These are phyloP conservation scores for Cercospora zeina DNA, from an alignment of 2,329 filamentous ascomycete genomes.

Conservation along the genomic window DNA sequence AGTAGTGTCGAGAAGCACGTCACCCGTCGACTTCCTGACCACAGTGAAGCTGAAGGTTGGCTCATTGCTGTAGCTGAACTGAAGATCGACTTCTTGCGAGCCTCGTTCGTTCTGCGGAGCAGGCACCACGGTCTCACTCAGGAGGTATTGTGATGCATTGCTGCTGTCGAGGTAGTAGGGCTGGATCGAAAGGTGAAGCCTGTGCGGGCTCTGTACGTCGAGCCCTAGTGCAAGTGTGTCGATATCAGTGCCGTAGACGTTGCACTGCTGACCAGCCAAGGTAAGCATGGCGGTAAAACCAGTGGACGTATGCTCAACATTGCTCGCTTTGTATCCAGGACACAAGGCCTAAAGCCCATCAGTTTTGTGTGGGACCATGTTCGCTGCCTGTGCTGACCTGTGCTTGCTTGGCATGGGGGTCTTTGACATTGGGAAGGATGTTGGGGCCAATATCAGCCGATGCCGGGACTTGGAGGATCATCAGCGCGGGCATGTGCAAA, in stretches of 20 bases:
- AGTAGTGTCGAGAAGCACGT: conserved; percentile 67
- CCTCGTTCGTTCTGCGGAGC: conserved; percentile 52
- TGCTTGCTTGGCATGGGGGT: conserved; percentile 63
- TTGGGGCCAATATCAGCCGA: conserved; percentile 39
- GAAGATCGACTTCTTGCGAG: conserved; percentile 50
- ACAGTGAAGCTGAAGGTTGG: conserved; percentile 60
- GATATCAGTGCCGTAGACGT: conserved; percentile 76
- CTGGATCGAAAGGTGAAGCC: conserved; percentile 69
- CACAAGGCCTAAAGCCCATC: conserved; percentile 46
- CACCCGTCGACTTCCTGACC: conserved; percentile 59
- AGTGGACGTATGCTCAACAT: conserved; percentile 48
- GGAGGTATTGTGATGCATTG: conserved; percentile 53
- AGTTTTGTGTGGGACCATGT: neutral
- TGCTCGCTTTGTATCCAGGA: conserved; percentile 59
- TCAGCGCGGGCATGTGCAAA: neutral
- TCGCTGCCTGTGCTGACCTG: conserved; percentile 43
- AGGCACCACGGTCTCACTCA: conserved; percentile 64
- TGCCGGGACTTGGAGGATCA: conserved; percentile 32
- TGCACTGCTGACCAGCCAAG: conserved; percentile 59
- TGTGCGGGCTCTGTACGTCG: conserved; percentile 53
- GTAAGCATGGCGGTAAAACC: conserved; percentile 56
- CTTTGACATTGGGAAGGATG: conserved; percentile 62
- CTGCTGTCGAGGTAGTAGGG: conserved; percentile 59
- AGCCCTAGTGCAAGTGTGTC: conserved; percentile 66
- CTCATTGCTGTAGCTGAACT: conserved; percentile 58